Conservation (phyloP, 768 basidiomycete genomes). For the Termitomyces eurrhizus region DNA sequence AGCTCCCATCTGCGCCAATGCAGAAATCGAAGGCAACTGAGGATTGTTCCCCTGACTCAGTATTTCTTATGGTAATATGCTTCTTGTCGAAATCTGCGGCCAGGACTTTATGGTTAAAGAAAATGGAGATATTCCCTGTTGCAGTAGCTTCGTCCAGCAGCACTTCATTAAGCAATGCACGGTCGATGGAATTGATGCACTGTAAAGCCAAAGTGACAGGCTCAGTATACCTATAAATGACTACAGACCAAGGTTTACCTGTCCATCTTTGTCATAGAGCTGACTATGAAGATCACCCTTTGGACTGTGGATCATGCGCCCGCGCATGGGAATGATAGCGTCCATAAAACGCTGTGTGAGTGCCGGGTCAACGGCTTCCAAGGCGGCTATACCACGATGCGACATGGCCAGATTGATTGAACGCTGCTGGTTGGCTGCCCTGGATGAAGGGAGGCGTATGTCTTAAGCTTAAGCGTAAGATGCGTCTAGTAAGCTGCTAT, state of each 20-base stretch:
- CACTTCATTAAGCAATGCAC: constrained; percentile 80
- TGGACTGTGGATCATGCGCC: constrained; percentile 88
- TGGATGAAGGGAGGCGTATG: constrained; percentile 69
- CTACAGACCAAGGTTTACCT: constrained; percentile 45
- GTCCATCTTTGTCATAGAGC: constrained; percentile 82
- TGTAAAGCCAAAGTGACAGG: constrained; percentile 32
- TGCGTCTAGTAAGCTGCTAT: not conserved
- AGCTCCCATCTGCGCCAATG: constrained; percentile 92
- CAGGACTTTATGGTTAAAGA: constrained; percentile 80
- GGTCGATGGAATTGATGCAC: constrained; percentile 94
- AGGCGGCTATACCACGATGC: constrained; percentile 85
- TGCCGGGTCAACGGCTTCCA: constrained; percentile 73
- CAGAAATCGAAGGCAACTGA: constrained; percentile 69
- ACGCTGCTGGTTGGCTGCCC: constrained; percentile 63
- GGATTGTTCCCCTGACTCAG: constrained; percentile 36
- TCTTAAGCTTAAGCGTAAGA: constrained; percentile 38
- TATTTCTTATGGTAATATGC: constrained; percentile 49
- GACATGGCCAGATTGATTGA: constrained; percentile 98
- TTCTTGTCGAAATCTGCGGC: constrained; percentile 71
- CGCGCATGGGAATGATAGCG: constrained; percentile 88
- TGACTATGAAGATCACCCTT: constrained; percentile 77
- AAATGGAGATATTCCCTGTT: constrained; percentile 57
- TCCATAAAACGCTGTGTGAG: constrained; percentile 68
- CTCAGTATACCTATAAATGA: constrained; percentile 12
- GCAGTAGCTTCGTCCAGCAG: constrained; percentile 75